phyloP scores from a whole-genome alignment of 2,329 filamentous ascomycete genomes.

The Juglanconis juglandina region DNA sequence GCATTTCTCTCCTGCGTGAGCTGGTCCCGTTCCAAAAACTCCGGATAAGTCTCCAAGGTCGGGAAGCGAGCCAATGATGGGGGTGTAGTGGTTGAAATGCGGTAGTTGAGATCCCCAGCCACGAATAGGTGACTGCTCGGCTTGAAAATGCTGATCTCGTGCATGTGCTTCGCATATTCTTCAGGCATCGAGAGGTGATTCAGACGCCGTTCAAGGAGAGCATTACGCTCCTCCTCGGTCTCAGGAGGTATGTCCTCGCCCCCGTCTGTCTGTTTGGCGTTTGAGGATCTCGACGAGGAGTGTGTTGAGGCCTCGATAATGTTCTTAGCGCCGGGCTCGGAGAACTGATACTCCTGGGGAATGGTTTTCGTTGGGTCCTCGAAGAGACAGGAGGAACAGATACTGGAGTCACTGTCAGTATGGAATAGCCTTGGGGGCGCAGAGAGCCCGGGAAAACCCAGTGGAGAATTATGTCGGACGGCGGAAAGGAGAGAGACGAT shows the following conservation, averaged over 20 bases:
- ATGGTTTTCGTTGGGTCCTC: conserved; percentile 15
- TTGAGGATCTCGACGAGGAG: neutral
- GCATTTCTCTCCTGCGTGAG: conserved; percentile 67
- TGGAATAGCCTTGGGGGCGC: too few species aligned
- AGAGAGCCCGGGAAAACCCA: too few species aligned
- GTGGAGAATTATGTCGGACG: too few species aligned
- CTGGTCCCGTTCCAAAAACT: conserved; percentile 74
- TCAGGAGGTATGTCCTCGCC: conserved; percentile 14
- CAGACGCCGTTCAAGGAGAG: conserved; percentile 15
- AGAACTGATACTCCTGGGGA: conserved; percentile 4
- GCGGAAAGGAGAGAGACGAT: too few species aligned
- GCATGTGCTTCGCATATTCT: conserved; percentile 34
- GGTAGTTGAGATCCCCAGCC: conserved; percentile 92
- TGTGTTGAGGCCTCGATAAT: conserved; percentile 10
- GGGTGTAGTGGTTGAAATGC: conserved; percentile 68
- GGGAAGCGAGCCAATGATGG: conserved; percentile 60
- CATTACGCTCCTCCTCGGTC: conserved; percentile 26
- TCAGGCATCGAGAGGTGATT: conserved; percentile 27
- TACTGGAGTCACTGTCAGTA: conserved; percentile 1
- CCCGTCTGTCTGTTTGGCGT: conserved; percentile 15
- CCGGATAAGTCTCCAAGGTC: conserved; percentile 49
- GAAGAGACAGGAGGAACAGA: conserved; percentile 16
- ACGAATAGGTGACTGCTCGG: conserved; percentile 77
- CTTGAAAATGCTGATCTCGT: conserved; percentile 67
- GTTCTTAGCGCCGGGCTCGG: conserved; percentile 13